Base-by-base conservation (phyloP, 2,329 filamentous ascomycete genomes). In the Venturia aucupariae region DNA sequence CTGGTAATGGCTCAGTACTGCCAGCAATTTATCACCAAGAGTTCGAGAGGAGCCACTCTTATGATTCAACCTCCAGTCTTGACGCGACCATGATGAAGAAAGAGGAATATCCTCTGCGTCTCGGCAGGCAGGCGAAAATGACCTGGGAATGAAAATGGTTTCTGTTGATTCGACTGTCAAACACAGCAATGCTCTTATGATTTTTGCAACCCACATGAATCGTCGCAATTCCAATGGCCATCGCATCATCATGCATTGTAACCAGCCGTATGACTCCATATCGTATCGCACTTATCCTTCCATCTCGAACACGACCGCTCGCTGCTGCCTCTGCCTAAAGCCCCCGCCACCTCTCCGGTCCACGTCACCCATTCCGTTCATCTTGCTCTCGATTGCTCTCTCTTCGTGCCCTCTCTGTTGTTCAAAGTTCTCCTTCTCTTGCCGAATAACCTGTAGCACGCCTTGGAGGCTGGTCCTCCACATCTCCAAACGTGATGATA, bases 401-500 rank as follows among this genome's bases (percentile, higher is more conserved):
- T 82, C 77, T 78, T 91, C 90, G 69, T 87, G 87, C 80, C 95
- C 91, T 79, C 86, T 87, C 76, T 90, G 86, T 63, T 85, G 80
- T 71, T 89, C 83, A 69, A 89, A 92, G 71, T 90, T 88, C 78
- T 87, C 82, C 81, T 95, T 88, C 81, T 96, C 90, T 74, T 85
- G 81, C 72, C 87, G 85, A 69, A 97, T 84, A 57, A 94, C 90
- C 64, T 82, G 80, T 70, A 95, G 80, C 22, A 99, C 92, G 69
- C 85, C 86, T 73, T 86, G 84, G 71, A 97, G 81, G 70, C 90
- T 93, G 70, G 85, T 83, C 76, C 89, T 87, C 93, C 93, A 97
- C 76, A 92, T 90, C 78, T 96, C 92, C 72, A 99, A 81, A 67
- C 93, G 85, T 68, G 89, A 90, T 67, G 91, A 90, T 63, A 99